phyloP scores from a whole-genome alignment of 768 basidiomycete species.

The Auriscalpium vulgare region DNA sequence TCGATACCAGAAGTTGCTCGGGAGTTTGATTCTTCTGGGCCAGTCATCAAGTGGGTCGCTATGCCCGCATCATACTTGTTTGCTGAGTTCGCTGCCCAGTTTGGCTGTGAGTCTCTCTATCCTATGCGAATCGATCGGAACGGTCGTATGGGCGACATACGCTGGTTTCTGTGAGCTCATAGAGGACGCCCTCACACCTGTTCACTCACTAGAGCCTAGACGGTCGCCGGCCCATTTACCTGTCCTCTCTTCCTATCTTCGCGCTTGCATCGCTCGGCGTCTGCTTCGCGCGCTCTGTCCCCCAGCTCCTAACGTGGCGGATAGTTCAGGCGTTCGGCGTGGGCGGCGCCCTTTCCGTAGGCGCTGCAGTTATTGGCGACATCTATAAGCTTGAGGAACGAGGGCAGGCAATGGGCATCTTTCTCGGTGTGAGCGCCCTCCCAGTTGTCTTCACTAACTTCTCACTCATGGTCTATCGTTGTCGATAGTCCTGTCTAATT shows the following conservation, averaged over 20 bases:
- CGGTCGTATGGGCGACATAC: constrained; percentile 6
- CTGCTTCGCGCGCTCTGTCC: constrained; percentile 34
- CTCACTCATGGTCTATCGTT: not conserved
- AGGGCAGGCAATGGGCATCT: constrained; percentile 51
- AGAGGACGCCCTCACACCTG: not conserved
- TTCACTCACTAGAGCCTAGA: constrained; percentile 29
- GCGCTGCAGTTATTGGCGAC: constrained; percentile 56
- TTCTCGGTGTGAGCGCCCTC: constrained; percentile 35
- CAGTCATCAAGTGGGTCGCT: constrained; percentile 45
- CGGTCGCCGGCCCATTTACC: constrained; percentile 55
- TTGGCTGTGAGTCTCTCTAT: constrained; percentile 8
- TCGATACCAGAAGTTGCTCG: constrained; percentile 64
- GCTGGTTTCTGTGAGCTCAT: not conserved
- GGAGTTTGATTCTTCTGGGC: constrained; percentile 50
- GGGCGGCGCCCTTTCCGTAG: constrained; percentile 47
- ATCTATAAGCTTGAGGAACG: constrained; percentile 60
- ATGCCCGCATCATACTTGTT: not conserved
- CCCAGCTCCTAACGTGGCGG: constrained; percentile 48
- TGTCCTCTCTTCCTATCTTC: constrained; percentile 50
- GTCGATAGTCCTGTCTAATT: constrained; percentile 38
- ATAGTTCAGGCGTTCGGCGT: constrained; percentile 64
- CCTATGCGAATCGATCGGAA: not conserved
- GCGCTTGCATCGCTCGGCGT: constrained; percentile 55
- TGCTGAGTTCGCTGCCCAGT: not conserved
- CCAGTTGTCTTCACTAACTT: not conserved